Conservation (phyloP, 768 basidiomycete species). For the Termitomyces sp. region DNA sequence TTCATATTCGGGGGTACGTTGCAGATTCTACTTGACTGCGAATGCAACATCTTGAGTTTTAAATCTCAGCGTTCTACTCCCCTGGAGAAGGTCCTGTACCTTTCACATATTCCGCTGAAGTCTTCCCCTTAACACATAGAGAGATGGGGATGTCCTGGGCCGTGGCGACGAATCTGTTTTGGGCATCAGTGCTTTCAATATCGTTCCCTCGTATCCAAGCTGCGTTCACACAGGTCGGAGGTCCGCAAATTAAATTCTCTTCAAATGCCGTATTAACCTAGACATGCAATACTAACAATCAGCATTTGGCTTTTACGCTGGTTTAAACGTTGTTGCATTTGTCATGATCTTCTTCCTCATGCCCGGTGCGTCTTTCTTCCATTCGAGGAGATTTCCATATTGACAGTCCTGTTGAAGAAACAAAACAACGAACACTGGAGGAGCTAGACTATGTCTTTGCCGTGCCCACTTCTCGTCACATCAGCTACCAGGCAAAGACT, state of each 20-base stretch:
- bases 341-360: conserved; percentile 55
- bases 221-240: conserved; percentile 40
- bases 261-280: not conserved
- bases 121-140: conserved; percentile 80
- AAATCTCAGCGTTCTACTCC: conserved; percentile 56
- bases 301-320: conserved; percentile 60
- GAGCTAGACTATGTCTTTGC: conserved; percentile 51
- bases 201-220: conserved; percentile 58
- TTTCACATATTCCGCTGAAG: conserved; percentile 89
- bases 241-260: conserved; percentile 12
- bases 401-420: conserved; percentile 30
- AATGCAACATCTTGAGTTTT: not conserved
- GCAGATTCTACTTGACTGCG: not conserved
- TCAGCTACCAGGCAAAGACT: conserved; percentile 38
- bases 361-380: conserved; percentile 36
- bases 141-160: conserved; percentile 65
- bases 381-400: not conserved
- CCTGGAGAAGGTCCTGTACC: conserved; percentile 91
- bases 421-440: conserved; percentile 50
- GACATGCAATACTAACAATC: not conserved
- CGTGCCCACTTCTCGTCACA: conserved; percentile 44
- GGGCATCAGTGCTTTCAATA: conserved; percentile 51
- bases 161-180: conserved; percentile 48
- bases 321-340: conserved; percentile 46
- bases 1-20: conserved; percentile 38